phyloP scores from a whole-genome alignment of 192 early-diverging fungal species.

The Mortierella hygrophila region DNA sequence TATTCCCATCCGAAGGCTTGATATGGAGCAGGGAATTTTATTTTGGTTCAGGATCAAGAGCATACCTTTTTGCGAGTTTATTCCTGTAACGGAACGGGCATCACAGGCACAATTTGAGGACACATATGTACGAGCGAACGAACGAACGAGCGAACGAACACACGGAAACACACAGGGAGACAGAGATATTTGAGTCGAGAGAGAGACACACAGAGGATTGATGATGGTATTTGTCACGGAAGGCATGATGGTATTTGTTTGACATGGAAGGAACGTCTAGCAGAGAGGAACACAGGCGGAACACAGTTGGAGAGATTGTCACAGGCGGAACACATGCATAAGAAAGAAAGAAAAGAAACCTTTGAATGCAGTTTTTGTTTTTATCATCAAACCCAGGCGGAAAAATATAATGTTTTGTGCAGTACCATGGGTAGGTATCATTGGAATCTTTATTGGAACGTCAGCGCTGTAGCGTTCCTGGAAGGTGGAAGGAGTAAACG shows the following conservation, averaged over 20 bases:
- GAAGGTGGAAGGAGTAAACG: not conserved
- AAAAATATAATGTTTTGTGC: not conserved
- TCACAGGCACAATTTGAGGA: no score
- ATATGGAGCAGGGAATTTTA: not conserved
- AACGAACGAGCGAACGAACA: not conserved
- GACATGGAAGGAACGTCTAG: not conserved
- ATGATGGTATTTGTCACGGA: no score
- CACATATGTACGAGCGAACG: no score
- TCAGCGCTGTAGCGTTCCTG: not conserved
- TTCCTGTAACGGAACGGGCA: no score
- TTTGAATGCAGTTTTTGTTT: not conserved
- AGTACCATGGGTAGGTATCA: slow-evolving; percentile 12
- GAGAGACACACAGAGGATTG: no score
- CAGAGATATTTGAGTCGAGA: slow-evolving; percentile 6
- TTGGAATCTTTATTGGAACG: not conserved
- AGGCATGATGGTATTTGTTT: no score
- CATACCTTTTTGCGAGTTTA: not conserved
- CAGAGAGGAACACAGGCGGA: no score
- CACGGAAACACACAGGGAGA: not conserved
- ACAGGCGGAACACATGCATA: not conserved
- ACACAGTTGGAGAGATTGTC: not conserved
- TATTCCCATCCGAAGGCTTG: not conserved
- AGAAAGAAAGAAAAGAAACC: not conserved
- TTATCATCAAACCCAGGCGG: not conserved
- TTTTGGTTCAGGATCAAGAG: slow-evolving; percentile 1